Evolutionary conservation across 768 basidiomycete species (phyloP), one percentile per base, ranked within the genome.

Genomic region (Suillus brevipes): DNA sequence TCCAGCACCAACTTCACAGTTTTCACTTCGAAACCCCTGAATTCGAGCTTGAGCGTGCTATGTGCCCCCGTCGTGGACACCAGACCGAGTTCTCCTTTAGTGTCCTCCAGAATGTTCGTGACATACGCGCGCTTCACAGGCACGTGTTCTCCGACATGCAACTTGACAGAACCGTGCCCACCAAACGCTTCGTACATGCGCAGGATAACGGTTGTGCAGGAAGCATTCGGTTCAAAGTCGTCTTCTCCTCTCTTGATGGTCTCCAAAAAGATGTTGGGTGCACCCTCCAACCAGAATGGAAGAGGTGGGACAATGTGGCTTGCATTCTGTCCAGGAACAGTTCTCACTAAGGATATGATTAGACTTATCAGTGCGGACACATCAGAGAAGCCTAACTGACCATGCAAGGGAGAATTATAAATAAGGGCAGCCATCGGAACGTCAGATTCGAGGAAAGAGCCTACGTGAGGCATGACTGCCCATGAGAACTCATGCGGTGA

Each of bases 241-340:
- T 91, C 86, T 69, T 98, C 95, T 8, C 94, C 95, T 31, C 96
- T 90, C 76, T 99, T 99, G 77, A 98, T 81, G 12, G 97, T 99
- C 75, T 99, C 97, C 3, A 99, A 82, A 77, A 95, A 82, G 31
- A 99, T 87, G 71, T 97, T 97, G 3, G 82, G 81, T 1, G 89
- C 90, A 10, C 89, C 89, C 16, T 84, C 78, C 37, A 97, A 68
- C 10, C 73, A 75, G 79, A 98, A 92, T 0, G 89, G 89, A 0
- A 84, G 76, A 57, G 78, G 78, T 18, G 80, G 66, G 23, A 72
- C 66, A 1, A 75, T 65, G 42, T n/a, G 9, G 14, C 42, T n/a
- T 20, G 12, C 6, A 43, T 34, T n/a, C 60, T 49, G 38, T 42
- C 7, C 64, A 60, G 74, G 74, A 7, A 71, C 66, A 20, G 63